Base-by-base conservation (phyloP, 1,284 basidiomycete species). In the Fistulina hepatica region DNA sequence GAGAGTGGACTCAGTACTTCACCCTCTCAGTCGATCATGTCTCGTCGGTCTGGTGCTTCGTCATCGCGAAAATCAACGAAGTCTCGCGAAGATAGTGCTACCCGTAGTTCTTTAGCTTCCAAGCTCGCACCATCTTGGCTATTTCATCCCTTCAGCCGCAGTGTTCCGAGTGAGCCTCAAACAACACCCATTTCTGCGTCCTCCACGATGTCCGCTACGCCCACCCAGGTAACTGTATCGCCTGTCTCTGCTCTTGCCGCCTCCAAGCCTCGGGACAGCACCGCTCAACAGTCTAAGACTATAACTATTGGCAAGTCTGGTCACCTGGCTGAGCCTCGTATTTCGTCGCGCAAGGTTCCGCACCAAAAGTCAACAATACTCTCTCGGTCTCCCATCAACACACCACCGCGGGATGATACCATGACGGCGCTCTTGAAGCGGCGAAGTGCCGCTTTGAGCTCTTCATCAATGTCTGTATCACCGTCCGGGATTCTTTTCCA, bases 101-200 rank as follows among this genome's bases (percentile, higher is more conserved):
- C 63, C 11, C 64, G 66, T 2, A 52, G 58, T 2, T 58, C 65
- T 0, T 44, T 74, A 7, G 62, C 67, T 6, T 73, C 80, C 2
- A 81, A 75, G 48, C 64, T 83, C 23, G 63, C 80, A 2, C 70
- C 81, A 0, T 67, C 75, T 6, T 88, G 83, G 83, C 55, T 86
- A 6, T 76, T 84, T 52, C 81, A 75, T 47, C 70, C 77, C 3
- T 85, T 86, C 54, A 31, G 19, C 19, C 64, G 78, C 25, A 73
- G 69, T 42, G 71, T 61, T 0, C 65, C 68, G 11, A 71, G 67
- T 42, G 75, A 81, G 49, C 65, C 77, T 2, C 73, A 80, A 45
- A 71, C 71, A 5, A 69, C 71, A 1, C 57, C 67, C 15, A 59
- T 73, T 3, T 69, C 69, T 30, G 71, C 66, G 1, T 66, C 67